These are phyloP conservation scores for Pseudoscleropodium purum DNA, from an alignment of 225 moss, liverwort and hornwort genomes.

Conservation along the genomic window DNA sequence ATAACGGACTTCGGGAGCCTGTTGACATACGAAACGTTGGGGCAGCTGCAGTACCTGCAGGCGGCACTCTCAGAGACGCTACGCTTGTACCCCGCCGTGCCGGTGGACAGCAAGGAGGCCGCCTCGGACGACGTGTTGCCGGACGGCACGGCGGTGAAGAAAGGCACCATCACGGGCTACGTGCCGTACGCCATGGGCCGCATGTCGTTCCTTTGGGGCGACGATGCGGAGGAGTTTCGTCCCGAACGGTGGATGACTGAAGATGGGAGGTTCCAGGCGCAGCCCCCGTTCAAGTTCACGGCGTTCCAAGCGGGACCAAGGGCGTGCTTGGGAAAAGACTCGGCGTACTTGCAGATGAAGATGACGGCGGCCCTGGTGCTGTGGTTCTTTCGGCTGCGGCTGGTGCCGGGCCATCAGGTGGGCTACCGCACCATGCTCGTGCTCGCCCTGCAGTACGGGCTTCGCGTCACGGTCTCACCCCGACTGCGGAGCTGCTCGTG, in stretches of 20 bases:
- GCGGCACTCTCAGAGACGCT: conserved; percentile 59
- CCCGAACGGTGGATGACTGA: conserved; percentile 54
- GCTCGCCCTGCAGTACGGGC: conserved; percentile 34
- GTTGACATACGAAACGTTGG: conserved; percentile 41
- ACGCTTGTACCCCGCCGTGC: conserved; percentile 58
- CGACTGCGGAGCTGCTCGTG: not conserved
- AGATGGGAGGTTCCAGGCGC: conserved; percentile 22
- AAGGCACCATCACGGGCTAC: conserved; percentile 6
- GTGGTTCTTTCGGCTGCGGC: conserved; percentile 22
- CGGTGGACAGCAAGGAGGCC: conserved; percentile 34
- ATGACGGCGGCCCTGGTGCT: conserved; percentile 46
- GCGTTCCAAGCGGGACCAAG: conserved; percentile 68
- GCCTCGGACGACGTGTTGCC: conserved; percentile 47
- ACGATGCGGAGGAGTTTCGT: conserved; percentile 45
- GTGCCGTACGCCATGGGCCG: conserved; percentile 66
- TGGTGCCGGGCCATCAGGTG: conserved; percentile 24
- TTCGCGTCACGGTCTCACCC: conserved; percentile 11
- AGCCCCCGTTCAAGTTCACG: conserved; percentile 49
- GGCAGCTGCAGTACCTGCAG: conserved; percentile 54
- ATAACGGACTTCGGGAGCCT: conserved; percentile 10
- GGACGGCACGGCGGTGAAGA: conserved; percentile 41
- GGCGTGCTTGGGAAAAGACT: conserved; percentile 62
- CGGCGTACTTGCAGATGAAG: conserved; percentile 66
- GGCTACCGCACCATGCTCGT: conserved; percentile 17
- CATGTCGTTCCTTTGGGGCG: conserved; percentile 58